These are phyloP conservation scores for Suillus discolor DNA, from an alignment of 768 basidiomycete species.

Conservation along the genomic window DNA sequence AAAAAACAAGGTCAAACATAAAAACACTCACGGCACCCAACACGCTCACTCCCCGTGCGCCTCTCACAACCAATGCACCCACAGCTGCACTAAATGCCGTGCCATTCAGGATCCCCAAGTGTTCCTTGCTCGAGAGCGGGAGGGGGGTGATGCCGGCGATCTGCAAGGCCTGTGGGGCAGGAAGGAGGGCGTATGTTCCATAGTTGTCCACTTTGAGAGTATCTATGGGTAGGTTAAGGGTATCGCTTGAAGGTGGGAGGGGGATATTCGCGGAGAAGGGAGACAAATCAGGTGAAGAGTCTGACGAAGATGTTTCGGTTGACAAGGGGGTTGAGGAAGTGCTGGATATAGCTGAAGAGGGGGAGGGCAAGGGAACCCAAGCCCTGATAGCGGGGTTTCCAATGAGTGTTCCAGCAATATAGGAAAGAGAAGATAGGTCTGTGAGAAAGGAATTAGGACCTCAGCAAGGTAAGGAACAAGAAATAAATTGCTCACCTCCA, in stretches of 20 bases:
- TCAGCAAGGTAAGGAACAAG: constrained; percentile 7
- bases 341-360: constrained; percentile 9
- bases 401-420: constrained; percentile 78
- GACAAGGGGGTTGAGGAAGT: constrained; percentile 4
- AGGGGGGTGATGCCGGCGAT: constrained; percentile 66
- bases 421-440: constrained; percentile 82
- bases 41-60: constrained; percentile 67
- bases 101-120: constrained; percentile 81
- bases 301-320: neutral
- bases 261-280: constrained; percentile 27
- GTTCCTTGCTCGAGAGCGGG: constrained; percentile 72
- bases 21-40: constrained; percentile 42
- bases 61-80: constrained; percentile 72
- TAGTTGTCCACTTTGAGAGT: neutral
- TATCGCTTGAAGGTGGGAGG: constrained; percentile 42
- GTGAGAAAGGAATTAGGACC: constrained; percentile 15
- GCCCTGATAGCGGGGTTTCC: constrained; percentile 82
- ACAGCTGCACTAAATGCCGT: constrained; percentile 84
- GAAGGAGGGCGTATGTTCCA: constrained; percentile 3
- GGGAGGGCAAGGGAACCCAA: constrained; percentile 45
- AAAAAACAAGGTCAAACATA: neutral
- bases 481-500: constrained; percentile 53
- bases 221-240: constrained; percentile 40
- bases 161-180: constrained; percentile 52
- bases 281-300: constrained; percentile 23